Base-by-base conservation (phyloP, 805 yeast genomes). In the Saccharomyces eubayanus region DNA sequence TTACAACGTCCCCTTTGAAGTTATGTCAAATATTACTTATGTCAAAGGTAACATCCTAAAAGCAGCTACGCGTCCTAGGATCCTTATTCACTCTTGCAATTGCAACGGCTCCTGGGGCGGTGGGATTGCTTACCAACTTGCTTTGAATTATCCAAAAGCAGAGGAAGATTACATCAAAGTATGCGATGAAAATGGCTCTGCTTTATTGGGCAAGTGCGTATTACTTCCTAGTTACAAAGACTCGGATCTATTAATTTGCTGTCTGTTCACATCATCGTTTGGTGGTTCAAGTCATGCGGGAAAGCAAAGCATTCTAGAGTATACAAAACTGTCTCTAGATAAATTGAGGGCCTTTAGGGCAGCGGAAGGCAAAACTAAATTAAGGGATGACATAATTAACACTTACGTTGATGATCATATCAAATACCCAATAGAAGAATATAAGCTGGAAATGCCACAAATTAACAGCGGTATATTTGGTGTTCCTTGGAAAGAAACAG, bases 31-130 rank as follows among this genome's bases (percentile, higher is more conserved):
- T 28, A 54, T 63, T 2, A 58, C 28, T 9, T 61, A 63, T 47
- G 10, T 55, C 1, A 55, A 57, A 28, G 68, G 68, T 1, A 55
- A 65, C 43, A 58, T 63, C 20, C 31, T 63, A 12, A 49, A 53
- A 10, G 40, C 29, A 5, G 31, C 31, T 4, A 27, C 46, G 14
- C 51, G 59, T 4, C 74, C 77, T 0, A 64, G 82, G 0, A 72
- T 86, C 2, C 65, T 88, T 4, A 86, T 86, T 1, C 96, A 89
- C 65, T 82, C 96, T 0, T 89, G 96, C 63, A 89, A 89, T 64
- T 82, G 89, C 41, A 73, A 75, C 28, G 96, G 96, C 0, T 62
- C 74, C 1, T 89, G 96, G 96, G 94, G 94, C 3, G 92, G 88
- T 2, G 96, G 96, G 0, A 79, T 89, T 2, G 96, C 96, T 0